Base-by-base conservation (phyloP, 129 eudicot species). In the Smallanthus sonchifolius region DNA sequence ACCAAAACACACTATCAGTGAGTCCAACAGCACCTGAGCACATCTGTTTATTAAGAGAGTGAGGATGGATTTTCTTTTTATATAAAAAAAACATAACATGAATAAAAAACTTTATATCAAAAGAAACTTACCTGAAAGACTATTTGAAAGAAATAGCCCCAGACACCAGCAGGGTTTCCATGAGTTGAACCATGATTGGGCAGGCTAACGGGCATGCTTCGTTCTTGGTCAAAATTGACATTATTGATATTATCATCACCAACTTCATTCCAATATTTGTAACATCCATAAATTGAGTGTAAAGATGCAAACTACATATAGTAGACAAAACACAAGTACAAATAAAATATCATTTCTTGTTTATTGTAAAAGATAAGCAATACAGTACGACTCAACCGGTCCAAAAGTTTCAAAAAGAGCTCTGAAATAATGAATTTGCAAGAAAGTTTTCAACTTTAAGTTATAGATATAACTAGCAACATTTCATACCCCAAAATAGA, bases 21-120 rank as follows among this genome's bases (percentile, higher is more conserved):
- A 95, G 97, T 78, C 77, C 79, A 60, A 87, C 96, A 45, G 99
- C 96, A 20, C 97, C 99, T 65, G 88, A 85, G 77, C 84, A 81
- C 19, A 76, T 77, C 97, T 90, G 62, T 69, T 62, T 30, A 76
- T 65, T 62, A 24, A 75, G 19, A 45, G 65, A 35, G 71, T 24
- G 44, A 61, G 71, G 72, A 67, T 1, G 10, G 19, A 35, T 57
- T 68, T 7, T 54, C 56, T 34, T 24, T 20, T 24, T 24, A 24
- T 24, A 1, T 24, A 20, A 2, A 7, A 56, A 16, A 14, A 7
- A 7, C 20, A 49, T 35, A 59, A 77, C 65, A 69, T 43, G 44
- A 44, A 47, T 0, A 16, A 5, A 38, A 35, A 69, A 3, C 2
- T 2, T 30, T 28, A 32, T 77, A 14, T 60, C 16, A 40, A 4